Evolutionary conservation across 495 filamentous ascomycete species (phyloP), one percentile per base, ranked within the genome.

Genomic region (Trichoderma asperelloides): DNA sequence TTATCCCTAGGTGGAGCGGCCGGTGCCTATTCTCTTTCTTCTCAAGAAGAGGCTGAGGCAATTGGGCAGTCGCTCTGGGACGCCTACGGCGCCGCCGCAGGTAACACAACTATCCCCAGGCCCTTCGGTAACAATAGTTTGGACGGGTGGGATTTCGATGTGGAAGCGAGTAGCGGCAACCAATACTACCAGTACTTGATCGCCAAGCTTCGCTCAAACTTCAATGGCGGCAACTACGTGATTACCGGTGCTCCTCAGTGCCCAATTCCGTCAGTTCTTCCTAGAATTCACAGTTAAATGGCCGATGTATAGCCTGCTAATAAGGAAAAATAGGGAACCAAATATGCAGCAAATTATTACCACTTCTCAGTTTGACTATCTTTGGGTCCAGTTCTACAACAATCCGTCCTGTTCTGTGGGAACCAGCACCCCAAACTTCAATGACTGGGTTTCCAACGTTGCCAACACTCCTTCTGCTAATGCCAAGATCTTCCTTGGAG

Each of bases 331-430:
- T 6, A 33, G 30, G 6, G 30, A 33, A 33, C 30, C 30, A 6
- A 78, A 72, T 41, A 75, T 75, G 73, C 67, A 84, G 67, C 75
- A 78, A 0, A 81, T 84, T 57, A 79, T 88, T 49, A 74, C 81
- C 64, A 77, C 76, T 4, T 74, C 80, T 1, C 69, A 74, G 18
- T 82, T 87, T 45, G 86, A 88, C 67, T 85, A 84, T 45, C 74
- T 88, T 15, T 88, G 82, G 73, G 79, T 87, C 11, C 86, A 88
- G 70, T 88, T 87, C 78, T 89, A 88, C 76, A 87, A 89, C 80
- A 87, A 87, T 76, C 80, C 72, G 18, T 81, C 78, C 70, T 85
- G 85, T 49, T 74, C 83, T 15, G 78, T 63, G 5, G 41, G 13
- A 11, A 55, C n/a, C 72, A 78, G 70, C 28, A 79, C 80, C 67